Conservation (phyloP, 805 yeast genomes). For the Starmerella floricola region DNA sequence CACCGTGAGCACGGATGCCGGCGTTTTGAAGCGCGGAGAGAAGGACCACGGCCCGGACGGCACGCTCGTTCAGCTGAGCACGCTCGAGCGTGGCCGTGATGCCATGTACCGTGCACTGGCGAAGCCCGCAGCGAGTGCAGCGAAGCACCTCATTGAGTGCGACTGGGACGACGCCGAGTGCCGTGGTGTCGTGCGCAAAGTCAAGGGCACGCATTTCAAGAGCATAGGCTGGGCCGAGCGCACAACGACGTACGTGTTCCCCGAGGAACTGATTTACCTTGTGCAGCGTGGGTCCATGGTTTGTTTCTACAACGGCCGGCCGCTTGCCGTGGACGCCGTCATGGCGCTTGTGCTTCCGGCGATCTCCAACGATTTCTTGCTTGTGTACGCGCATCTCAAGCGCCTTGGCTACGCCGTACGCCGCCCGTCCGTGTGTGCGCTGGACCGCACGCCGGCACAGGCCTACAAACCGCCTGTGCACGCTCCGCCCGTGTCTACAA, state of each 20-base stretch:
- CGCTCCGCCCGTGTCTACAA: no score
- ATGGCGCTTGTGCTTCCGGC: slow-evolving; percentile 38
- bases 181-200: slow-evolving; percentile 34
- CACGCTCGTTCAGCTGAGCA: slow-evolving; percentile 39
- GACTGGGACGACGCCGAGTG: slow-evolving; percentile 33
- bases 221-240: slow-evolving; percentile 54
- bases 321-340: slow-evolving; percentile 51
- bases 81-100: slow-evolving; percentile 43
- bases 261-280: slow-evolving; percentile 63
- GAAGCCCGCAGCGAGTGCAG: slow-evolving; percentile 27
- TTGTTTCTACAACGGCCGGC: slow-evolving; percentile 31
- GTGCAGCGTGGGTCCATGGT: slow-evolving; percentile 65
- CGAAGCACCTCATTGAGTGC: slow-evolving; percentile 42
- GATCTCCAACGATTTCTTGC: slow-evolving; percentile 23
- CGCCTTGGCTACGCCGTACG: slow-evolving; percentile 65
- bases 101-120: slow-evolving; percentile 62
- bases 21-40: slow-evolving; percentile 49
- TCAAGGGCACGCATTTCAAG: slow-evolving; percentile 61
- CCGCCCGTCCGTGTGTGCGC: slow-evolving; percentile 2
- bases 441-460: neutral
- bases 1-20: slow-evolving; percentile 22
- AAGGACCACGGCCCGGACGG: slow-evolving; percentile 83
- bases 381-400: slow-evolving; percentile 61
- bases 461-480: no score
- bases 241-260: slow-evolving; percentile 41